Percentiles rank a stretch among this genome's conserved stretches.
These are phyloP conservation scores for Aspergillus sp. DNA, from an alignment of 2,329 filamentous ascomycete species.

Conservation along the genomic window DNA sequence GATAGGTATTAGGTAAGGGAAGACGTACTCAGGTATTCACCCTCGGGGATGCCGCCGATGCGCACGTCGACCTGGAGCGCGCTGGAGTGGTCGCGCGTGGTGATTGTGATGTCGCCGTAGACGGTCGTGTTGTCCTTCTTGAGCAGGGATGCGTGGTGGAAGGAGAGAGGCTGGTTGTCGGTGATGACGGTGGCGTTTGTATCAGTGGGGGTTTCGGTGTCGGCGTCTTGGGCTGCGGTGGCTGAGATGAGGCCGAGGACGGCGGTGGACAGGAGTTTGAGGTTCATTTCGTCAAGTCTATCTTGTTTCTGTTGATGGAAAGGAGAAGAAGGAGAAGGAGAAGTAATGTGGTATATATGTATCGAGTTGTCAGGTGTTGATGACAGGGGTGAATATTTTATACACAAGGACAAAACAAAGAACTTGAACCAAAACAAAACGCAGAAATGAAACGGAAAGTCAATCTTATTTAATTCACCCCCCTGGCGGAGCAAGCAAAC, in stretches of 20 bases:
- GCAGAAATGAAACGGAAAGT: too few relatives aligned
- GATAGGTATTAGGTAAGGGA: background rate
- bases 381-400: too few relatives aligned
- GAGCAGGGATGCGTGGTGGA: constrained; percentile 60
- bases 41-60: constrained; percentile 59
- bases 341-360: too few relatives aligned
- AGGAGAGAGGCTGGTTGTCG: constrained; percentile 57
- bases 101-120: constrained; percentile 51
- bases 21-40: constrained; percentile 58
- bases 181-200: constrained; percentile 45
- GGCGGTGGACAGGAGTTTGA: background rate
- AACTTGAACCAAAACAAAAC: too few relatives aligned
- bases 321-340: too few relatives aligned
- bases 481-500: too few relatives aligned
- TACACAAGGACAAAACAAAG: too few relatives aligned
- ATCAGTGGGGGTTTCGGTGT: constrained; percentile 32
- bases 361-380: too few relatives aligned
- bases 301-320: background rate
- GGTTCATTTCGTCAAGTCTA: background rate
- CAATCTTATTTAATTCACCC: too few relatives aligned
- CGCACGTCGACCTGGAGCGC: constrained; percentile 56
- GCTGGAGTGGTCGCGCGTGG: constrained; percentile 40
- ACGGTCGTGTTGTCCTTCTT: constrained; percentile 55
- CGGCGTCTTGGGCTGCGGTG: constrained; percentile 1
- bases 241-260: constrained; percentile 14